Base-by-base conservation (phyloP, 1,284 basidiomycete genomes). In the Limonomyces culmigenus region DNA sequence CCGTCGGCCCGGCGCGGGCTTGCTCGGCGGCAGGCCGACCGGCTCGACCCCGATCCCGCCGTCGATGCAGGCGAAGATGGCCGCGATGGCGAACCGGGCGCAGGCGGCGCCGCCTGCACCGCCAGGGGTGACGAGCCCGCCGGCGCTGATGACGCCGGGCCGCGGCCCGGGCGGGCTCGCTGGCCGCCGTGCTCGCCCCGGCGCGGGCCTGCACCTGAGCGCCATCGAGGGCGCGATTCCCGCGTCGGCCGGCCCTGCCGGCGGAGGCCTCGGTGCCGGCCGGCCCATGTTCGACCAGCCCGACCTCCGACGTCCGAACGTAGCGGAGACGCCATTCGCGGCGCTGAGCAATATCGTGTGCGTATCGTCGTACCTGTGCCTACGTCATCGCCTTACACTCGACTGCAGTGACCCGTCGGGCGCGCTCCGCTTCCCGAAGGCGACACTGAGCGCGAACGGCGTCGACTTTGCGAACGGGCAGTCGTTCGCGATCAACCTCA, bases 271-370 rank as follows among this genome's bases (percentile, higher is more conserved):
- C n/a, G n/a, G n/a, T n/a, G n/a, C n/a, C n/a, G n/a, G n/a, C n/a
- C n/a, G n/a, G n/a, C n/a, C n/a, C n/a, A n/a, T n/a, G n/a, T n/a
- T n/a, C 39, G 63, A 63, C 39, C 50, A 42, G 14, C 53, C 51
- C 20, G 49, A 56, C 18, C 57, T 56, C 36, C 61, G 65, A 47
- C 54, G 60, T 14, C 57, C 62, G 4, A 21, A 14, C 58, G 61
- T 19, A 56, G 72, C 45, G 15, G 69, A 65, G 40, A 83, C 83
- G 17, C 85, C 87, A 14, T 98, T 98, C 57, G 68, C 79, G 34
- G 95, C 91, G 55, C 96, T 96, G 54, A 74, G 77, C 45, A 88
- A 83, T 60, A 93, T 97, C 49, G 87, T 97, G 83, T 89, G 63
- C 41, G 84, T 68, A 10, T 36, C 35, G 35, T 16, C 19, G 17